These are phyloP conservation scores for Leccinum subrobustum DNA, from an alignment of 1,284 basidiomycete genomes.

Conservation along the genomic window DNA sequence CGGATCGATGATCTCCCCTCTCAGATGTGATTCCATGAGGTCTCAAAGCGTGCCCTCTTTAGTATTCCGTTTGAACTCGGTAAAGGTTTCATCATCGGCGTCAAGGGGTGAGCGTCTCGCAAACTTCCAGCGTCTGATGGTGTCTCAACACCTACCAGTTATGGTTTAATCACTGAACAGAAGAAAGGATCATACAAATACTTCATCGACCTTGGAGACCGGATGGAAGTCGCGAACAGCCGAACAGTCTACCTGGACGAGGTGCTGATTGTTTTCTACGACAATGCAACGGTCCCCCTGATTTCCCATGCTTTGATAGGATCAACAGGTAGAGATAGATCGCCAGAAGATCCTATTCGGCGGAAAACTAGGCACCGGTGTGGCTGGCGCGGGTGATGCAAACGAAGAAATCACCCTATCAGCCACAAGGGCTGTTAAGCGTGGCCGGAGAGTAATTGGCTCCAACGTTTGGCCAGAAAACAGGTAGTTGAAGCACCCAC, in stretches of 20 bases:
- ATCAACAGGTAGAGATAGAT: constrained; percentile 57
- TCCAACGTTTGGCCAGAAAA: not conserved
- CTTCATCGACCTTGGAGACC: constrained; percentile 76
- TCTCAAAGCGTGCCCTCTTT: constrained; percentile 84
- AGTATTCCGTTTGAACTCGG: constrained; percentile 81
- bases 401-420: constrained; percentile 29
- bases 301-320: constrained; percentile 40
- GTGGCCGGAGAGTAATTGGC: constrained; percentile 46
- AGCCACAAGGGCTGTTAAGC: constrained; percentile 43
- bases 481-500: constrained; percentile 5
- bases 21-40: constrained; percentile 83
- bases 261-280: constrained; percentile 38
- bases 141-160: constrained; percentile 46
- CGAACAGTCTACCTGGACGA: constrained; percentile 78
- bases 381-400: constrained; percentile 44
- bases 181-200: constrained; percentile 79
- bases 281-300: constrained; percentile 1
- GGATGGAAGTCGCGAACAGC: constrained; percentile 70
- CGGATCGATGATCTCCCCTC: constrained; percentile 77
- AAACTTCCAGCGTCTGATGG: not conserved
- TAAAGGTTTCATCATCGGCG: constrained; percentile 80
- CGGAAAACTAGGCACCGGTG: constrained; percentile 51
- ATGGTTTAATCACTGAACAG: constrained; percentile 84
- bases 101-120: constrained; percentile 72
- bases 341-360: constrained; percentile 61